Evolutionary conservation across 1,284 basidiomycete species (phyloP), one percentile per base, ranked within the genome.

Genomic region (Microbotryum intermedium): DNA sequence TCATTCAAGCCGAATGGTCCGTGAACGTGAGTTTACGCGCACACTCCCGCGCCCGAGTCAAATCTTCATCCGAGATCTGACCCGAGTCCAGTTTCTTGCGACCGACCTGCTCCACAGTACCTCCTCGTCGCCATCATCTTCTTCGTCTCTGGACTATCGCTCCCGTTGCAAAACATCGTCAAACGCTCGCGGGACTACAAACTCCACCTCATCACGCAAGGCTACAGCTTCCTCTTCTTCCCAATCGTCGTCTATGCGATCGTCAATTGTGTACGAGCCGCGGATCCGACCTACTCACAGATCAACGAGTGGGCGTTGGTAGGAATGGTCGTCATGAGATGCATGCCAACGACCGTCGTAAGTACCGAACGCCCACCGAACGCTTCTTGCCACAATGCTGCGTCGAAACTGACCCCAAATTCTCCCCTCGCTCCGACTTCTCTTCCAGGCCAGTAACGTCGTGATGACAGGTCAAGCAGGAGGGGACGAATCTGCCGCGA

Each of bases 61-160:
- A 39, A 39, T 39, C 6, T 39, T 39, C 34, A 16, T 39, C 34
- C 34, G 34, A 39, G 34, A 39, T 39, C 34, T 39, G 34, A 39
- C 18, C 11, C 11, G 18, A 39, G 34, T 16, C 34, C 34, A 13
- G 34, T 16, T 39, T 39, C 34, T 72, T 26, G 66, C 68, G 18
- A 3, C 13, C 11, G 13, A 5, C 34, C n/a, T 39, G 34, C 34
- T 16, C 34, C 34, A 39, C 34, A 39, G 21, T 74, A 69, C 51
- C 69, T 74, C 3, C 66, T 67, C 2, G 73, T 75, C 21, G 69
- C 66, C n/a, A 59, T 75, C 55, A 75, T 76, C 53, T 76, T 76
- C 64, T 64, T 75, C 53, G 67, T 74, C 28, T 70, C 71, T 0
- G 74, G 74, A 9, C 65, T 75, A 10, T 63, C 68, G 0, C 60